phyloP scores from a whole-genome alignment of 805 yeast genomes.

The Ascoidea rubescens region DNA sequence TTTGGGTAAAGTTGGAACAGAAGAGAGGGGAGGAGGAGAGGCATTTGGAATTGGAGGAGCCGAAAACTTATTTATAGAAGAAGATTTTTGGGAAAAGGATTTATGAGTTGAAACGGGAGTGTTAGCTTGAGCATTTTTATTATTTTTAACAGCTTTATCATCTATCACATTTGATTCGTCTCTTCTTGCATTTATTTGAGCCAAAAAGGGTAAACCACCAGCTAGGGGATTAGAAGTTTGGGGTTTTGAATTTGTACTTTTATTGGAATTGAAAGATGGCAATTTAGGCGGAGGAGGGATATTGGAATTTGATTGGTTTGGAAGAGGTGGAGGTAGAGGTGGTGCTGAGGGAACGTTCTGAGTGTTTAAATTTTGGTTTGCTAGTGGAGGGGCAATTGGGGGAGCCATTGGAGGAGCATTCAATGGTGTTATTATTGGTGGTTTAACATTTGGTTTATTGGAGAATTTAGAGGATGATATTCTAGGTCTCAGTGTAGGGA shows the following conservation, averaged over 20 bases:
- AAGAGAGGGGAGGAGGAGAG: background rate
- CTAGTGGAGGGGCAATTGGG: constrained; percentile 13
- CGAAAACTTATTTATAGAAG: constrained; percentile 13
- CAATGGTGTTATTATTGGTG: background rate
- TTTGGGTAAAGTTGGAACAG: constrained; percentile 11
- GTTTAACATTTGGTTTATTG: background rate
- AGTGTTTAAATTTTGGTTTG: constrained; percentile 4
- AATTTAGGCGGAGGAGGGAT: constrained; percentile 11
- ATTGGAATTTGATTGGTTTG: constrained; percentile 11
- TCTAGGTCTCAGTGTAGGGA: constrained; percentile 2
- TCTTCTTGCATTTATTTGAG: background rate
- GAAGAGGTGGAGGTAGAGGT: constrained; percentile 16
- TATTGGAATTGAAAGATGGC: constrained; percentile 13
- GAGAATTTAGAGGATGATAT: constrained; percentile 2
- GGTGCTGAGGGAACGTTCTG: constrained; percentile 11
- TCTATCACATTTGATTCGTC: background rate
- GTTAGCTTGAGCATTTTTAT: background rate
- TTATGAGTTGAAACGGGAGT: background rate
- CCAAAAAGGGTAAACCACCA: background rate
- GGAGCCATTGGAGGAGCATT: constrained; percentile 8
- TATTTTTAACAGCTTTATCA: background rate
- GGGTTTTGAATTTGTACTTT: constrained; percentile 6
- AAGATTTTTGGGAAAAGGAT: constrained; percentile 9
- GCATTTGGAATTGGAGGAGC: background rate
- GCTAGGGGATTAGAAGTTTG: constrained; percentile 9